Base-by-base conservation (phyloP, 176 grass and related monocot species). In the Oryza officinalis region DNA sequence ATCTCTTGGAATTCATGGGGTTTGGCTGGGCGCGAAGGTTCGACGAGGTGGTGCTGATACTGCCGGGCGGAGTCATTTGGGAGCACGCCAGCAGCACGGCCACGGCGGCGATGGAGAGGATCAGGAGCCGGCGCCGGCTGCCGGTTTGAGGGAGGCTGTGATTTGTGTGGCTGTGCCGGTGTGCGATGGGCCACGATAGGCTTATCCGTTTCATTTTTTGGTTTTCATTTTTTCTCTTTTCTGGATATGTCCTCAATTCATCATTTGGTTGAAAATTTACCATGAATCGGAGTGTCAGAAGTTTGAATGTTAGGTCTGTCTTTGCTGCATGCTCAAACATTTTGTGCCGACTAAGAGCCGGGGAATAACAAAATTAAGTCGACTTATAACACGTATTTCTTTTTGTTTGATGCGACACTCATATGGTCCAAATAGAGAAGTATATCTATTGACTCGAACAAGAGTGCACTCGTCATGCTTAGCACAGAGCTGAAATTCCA, bases 41-140 rank as follows among this genome's bases (percentile, higher is more conserved):
- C 54, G 78, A 75, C 26, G 83, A 75, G 44, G 44, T 72, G 68
- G 69, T 37, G 65, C 30, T 89, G 60, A 74, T 85, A 37, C 67
- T 37, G 37, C 59, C 59, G 28, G 17, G 9, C 26, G 77, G 30
- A 80, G 78, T 75, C 91, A 93, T 93, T 82, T 73, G 76, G 75
- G 67, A 67, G 54, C 54, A 23, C 46, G 35, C 22, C 27, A 22
- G 35, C 67, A 5, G 11, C 6, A 3, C 63, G 37, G 70, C 22
- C 5, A 2, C 63, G 37, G 70, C 22, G 17, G 32, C 66, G 13
- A 15, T 3, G 57, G 27, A 81, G 83, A 82, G 71, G 47, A 78
- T 27, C 40, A 18, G 43, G 13, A 43, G 23, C 80, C 25, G 72
- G 30, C 26, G 61, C 26, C 20, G 75, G 45, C 59, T 35, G 1